These are phyloP conservation scores for Eugenia klotzschiana DNA, from an alignment of 441 rosid species.

Conservation along the genomic window DNA sequence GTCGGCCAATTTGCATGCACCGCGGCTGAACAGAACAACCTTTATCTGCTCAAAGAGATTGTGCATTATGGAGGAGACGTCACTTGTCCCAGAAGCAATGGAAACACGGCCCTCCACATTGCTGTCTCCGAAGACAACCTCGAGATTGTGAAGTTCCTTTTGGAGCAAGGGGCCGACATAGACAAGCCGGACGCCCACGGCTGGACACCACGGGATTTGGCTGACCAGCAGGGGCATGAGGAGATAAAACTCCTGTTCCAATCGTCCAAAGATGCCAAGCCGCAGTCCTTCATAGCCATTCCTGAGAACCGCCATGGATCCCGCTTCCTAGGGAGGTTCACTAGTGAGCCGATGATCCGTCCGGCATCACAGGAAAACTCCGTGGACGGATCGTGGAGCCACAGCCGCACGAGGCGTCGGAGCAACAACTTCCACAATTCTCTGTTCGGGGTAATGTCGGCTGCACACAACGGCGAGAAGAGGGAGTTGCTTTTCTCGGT, in stretches of 20 bases:
- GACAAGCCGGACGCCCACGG: constrained; percentile 47
- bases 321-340: constrained; percentile 33
- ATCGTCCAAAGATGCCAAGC: constrained; percentile 8
- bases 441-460: constrained; percentile 49
- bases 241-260: constrained; percentile 37
- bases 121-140: constrained; percentile 61
- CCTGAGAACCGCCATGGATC: constrained; percentile 24
- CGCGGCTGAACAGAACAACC: constrained; percentile 44
- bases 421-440: constrained; percentile 47
- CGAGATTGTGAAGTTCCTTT: constrained; percentile 49
- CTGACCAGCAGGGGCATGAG: constrained; percentile 76
- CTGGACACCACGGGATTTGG: constrained; percentile 53
- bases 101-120: constrained; percentile 51
- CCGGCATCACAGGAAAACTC: constrained; percentile 14
- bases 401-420: constrained; percentile 32
- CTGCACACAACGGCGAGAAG: constrained; percentile 30
- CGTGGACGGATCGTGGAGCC: constrained; percentile 25
- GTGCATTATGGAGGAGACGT: constrained; percentile 35
- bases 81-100: constrained; percentile 26
- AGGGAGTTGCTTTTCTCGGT: constrained; percentile 9
- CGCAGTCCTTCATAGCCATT: constrained; percentile 13
- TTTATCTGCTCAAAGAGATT: constrained; percentile 43
- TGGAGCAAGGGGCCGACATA: constrained; percentile 43
- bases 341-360: constrained; percentile 38
- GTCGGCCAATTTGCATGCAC: constrained; percentile 59